Evolutionary conservation across 2,329 filamentous ascomycete genomes (phyloP).

Genomic region (Teratosphaeria viscida): DNA sequence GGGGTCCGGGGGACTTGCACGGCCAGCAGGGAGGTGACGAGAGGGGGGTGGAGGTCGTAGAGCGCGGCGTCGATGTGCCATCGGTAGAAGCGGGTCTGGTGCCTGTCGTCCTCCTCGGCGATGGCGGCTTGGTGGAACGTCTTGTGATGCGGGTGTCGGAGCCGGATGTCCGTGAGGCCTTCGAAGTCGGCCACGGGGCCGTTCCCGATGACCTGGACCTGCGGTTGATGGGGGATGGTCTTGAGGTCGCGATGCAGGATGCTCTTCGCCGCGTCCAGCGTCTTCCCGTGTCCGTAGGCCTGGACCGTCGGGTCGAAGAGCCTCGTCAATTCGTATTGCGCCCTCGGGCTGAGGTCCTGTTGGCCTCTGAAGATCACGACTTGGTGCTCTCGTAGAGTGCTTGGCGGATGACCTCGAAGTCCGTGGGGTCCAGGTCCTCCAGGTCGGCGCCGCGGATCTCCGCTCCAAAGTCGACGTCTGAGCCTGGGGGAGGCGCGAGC

Average conservation of each 20-base stretch:
- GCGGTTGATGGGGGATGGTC: constrained; percentile 68
- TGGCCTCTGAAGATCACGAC: constrained; percentile 64
- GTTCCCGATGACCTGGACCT: constrained; percentile 73
- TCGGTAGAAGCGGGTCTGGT: constrained; percentile 55
- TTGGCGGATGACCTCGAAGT: constrained; percentile 53
- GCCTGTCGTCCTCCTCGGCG: constrained; percentile 49
- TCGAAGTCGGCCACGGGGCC: constrained; percentile 60
- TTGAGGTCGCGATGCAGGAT: constrained; percentile 72
- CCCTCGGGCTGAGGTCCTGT: constrained; percentile 51
- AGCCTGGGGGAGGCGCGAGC: constrained; percentile 10
- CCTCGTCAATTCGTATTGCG: constrained; percentile 64
- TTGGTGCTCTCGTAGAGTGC: constrained; percentile 57
- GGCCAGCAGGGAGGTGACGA: constrained; percentile 62
- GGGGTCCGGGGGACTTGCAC: constrained; percentile 60
- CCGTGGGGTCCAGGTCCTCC: constrained; percentile 39
- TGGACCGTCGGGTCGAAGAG: constrained; percentile 58
- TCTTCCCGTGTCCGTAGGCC: constrained; percentile 67
- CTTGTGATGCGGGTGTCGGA: constrained; percentile 66
- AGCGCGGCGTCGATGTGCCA: constrained; percentile 76
- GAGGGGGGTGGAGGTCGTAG: constrained; percentile 63
- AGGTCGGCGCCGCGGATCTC: constrained; percentile 20
- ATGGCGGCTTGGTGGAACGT: constrained; percentile 62
- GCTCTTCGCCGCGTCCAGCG: constrained; percentile 52
- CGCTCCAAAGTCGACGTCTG: constrained; percentile 18
- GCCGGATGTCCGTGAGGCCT: constrained; percentile 55